Evolutionary conservation across 495 filamentous ascomycete genomes (phyloP), one percentile per base, ranked within the genome.

Genomic region (Neurospora sublineolata): DNA sequence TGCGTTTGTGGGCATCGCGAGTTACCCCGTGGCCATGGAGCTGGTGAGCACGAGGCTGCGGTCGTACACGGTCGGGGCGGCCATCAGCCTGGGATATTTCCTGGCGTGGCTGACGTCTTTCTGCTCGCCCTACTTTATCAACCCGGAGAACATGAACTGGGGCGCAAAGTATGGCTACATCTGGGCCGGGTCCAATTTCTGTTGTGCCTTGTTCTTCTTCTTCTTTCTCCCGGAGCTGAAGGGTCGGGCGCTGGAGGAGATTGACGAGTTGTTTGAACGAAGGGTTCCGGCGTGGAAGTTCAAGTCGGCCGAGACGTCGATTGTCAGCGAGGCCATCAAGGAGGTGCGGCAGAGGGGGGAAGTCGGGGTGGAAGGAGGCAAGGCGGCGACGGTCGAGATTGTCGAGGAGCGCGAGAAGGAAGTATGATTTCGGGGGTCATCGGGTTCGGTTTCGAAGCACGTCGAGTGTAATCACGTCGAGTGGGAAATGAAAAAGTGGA

Each of bases 191-290:
- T 79, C 79, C 1, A 84, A 82, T 52, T 71, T 85, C 1, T 72
- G 77, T 36, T 84, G 84, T 67, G 75, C 85, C 52, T 75, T 85
- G 3, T 88, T 86, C 77, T 84, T 83, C 37, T 88, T 82, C 72
- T 75, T 88, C 46, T 83, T 77, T 14, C 39, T 83, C 0, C 83
- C 83, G 0, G 84, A 86, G 74, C 75, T 88, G 0, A 88, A 86
- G 70, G 88, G 88, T 0, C 82, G 86, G 18, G 87, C 86, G 0
- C 81, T 90, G 11, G 86, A 87, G 72, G 86, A 89, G 71, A 90
- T 89, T 78, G 87, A 89, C 71, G 82, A 83, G 71, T 71, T 83
- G 23, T 83, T 85, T 71, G 75, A 75, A 23, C 78, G 77, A 3
- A 75, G 76, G 9, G 78, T 83, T 1, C 73, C 79, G 16, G 78